Base-by-base conservation (phyloP, 768 basidiomycete species). In the Pleurotus tuoliensis region DNA sequence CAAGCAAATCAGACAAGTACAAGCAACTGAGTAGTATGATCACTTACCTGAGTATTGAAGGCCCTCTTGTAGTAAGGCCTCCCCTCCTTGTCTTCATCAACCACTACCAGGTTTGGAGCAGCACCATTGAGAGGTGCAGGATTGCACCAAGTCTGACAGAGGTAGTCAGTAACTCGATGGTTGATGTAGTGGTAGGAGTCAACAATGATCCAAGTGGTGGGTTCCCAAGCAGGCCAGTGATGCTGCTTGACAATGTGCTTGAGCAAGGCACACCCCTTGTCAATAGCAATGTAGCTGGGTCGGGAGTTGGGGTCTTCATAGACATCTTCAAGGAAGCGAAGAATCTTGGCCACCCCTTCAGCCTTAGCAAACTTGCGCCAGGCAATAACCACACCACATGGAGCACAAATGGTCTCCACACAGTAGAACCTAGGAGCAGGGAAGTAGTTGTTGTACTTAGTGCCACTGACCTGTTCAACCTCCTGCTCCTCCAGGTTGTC, bases 141-240 rank as follows among this genome's bases (percentile, higher is more conserved):
- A 59, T 71, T 71, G 55, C 70, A 73, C 60, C 63, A 69, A 56
- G 57, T 61, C 3, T 57, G 54, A 58, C 70, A 73, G 5, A 73
- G 39, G 15, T 48, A 9, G 59, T 73, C 69, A 25, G 59, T 53
- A 44, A 59, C 46, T 3, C 56, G 39, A 51, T 73, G 70, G 41
- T 67, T 67, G 27, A 56, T 61, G 40, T 66, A 65, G 55, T 63
- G 64, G 41, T 63, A 67, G 16, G 62, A 41, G 59, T 67, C 62
- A 1, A 67, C 63, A 60, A 64, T 66, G 47, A 66, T 64, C 4
- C 57, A 15, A 40, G 61, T 66, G 9, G 60, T 60, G 11, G 27
- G 22, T 48, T 51, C 44, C 62, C 62, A 64, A 6, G 22, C 12
- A 47, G 39, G 27, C 56, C 55, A 58, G 43, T 55, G 30, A 13